phyloP scores from a whole-genome alignment of 2,329 filamentous ascomycete species.

The Blastomyces emzantsi region DNA sequence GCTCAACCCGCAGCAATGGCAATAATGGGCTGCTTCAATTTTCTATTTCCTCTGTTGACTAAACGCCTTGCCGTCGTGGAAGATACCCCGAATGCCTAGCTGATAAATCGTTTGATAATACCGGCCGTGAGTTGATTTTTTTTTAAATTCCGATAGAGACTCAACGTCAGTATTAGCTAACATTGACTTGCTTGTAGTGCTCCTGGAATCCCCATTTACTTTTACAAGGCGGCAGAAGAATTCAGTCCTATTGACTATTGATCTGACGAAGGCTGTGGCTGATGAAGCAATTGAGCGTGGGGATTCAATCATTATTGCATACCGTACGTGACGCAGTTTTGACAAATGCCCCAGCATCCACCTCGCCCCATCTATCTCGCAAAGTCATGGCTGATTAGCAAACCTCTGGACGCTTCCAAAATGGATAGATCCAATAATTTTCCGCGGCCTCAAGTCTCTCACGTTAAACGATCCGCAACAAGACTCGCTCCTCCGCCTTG shows the following conservation, averaged over 20 bases:
- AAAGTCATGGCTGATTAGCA: neutral
- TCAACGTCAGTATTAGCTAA: neutral
- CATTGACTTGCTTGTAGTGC: constrained; percentile 39
- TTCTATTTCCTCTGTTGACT: constrained; percentile 5
- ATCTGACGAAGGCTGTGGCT: constrained; percentile 80
- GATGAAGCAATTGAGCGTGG: constrained; percentile 75
- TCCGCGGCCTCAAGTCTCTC: constrained; percentile 81
- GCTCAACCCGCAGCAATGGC: constrained; percentile 26
- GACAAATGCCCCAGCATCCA: neutral
- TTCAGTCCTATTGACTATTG: constrained; percentile 73
- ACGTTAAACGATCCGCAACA: constrained; percentile 81
- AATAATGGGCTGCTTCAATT: neutral
- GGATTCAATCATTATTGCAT: constrained; percentile 75
- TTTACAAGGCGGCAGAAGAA: constrained; percentile 50
- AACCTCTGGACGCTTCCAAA: neutral
- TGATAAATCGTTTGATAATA: constrained; percentile 91
- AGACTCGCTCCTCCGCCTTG: constrained; percentile 68
- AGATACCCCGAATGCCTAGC: constrained; percentile 87
- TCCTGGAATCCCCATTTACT: constrained; percentile 60
- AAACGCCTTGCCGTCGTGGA: constrained; percentile 14
- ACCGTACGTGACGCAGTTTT: constrained; percentile 53
- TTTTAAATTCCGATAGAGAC: neutral
- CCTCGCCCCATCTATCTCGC: neutral
- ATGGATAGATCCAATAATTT: constrained; percentile 80
- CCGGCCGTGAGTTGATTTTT: constrained; percentile 50